A percentile compares a stretch with the other conserved stretches of the same genome.
phyloP scores from a whole-genome alignment of 108 stramenopile genomes.

The Pseudonitzschia multiseries region DNA sequence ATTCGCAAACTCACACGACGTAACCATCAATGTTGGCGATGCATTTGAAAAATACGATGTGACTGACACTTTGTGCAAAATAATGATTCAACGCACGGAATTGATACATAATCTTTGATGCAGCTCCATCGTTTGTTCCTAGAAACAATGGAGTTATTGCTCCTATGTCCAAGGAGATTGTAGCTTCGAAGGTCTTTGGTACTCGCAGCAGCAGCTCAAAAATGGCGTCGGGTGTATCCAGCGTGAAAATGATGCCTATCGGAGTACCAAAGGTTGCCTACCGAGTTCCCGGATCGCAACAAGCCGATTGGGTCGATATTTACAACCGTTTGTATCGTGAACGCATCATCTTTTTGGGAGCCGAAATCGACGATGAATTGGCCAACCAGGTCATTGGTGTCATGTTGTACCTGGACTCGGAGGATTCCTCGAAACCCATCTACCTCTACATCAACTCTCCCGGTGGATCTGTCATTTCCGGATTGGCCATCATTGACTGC shows the following conservation, averaged over 20 bases:
- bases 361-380: constrained; percentile 97
- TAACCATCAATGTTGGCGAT: too few relatives aligned
- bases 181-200: constrained; percentile 34
- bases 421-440: constrained; percentile 95
- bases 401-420: constrained; percentile 93
- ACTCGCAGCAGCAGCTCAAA: constrained; percentile 1
- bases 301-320: constrained; percentile 94
- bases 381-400: constrained; percentile 98
- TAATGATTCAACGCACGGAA: too few relatives aligned
- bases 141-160: constrained; percentile 45
- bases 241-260: constrained; percentile 98
- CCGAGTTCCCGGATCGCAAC: constrained; percentile 82
- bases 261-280: constrained; percentile 98
- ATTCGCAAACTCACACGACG: too few relatives aligned
- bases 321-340: constrained; percentile 98
- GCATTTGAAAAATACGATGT: too few relatives aligned
- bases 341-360: constrained; percentile 97
- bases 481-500: constrained; percentile 96
- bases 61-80: too few relatives aligned
- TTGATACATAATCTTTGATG: not conserved
- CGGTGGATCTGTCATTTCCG: constrained; percentile 96
- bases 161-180: constrained; percentile 49
- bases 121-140: constrained; percentile 63
- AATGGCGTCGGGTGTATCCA: constrained; percentile 47
- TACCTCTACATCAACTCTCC: constrained; percentile 99